Conservation (phyloP, 768 basidiomycete species). For the Tulasnella calospora region DNA sequence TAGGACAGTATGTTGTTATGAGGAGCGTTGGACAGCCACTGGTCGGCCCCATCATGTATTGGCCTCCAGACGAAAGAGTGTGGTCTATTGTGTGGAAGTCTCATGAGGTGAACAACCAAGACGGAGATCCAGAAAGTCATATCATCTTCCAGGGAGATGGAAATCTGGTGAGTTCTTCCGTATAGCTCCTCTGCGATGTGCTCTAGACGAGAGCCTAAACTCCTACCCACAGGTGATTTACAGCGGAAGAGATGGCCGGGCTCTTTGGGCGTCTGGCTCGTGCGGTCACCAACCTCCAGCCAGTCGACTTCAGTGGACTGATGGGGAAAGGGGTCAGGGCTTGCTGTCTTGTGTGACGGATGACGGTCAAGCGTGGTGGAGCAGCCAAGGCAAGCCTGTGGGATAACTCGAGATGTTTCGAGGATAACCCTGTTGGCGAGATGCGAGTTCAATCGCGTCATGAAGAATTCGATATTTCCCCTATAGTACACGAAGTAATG, state of each 20-base stretch:
- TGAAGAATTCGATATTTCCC: neutral
- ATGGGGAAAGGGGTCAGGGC: neutral
- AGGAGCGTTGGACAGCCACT: constrained; percentile 8
- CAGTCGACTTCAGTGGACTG: neutral
- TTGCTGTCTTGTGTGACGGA: constrained; percentile 14
- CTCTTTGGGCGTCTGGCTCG: constrained; percentile 9
- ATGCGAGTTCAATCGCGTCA: neutral
- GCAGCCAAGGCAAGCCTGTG: constrained; percentile 10
- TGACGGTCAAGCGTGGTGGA: constrained; percentile 3
- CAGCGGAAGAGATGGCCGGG: constrained; percentile 6
- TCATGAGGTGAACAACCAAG: constrained; percentile 20
- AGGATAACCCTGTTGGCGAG: no score
- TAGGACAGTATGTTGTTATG: constrained; percentile 30
- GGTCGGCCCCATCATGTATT: constrained; percentile 23
- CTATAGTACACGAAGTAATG: neutral
- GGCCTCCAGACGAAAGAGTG: constrained; percentile 24
- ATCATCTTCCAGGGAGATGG: constrained; percentile 32
- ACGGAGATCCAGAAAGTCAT: constrained; percentile 17
- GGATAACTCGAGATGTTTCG: neutral
- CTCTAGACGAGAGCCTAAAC: neutral
- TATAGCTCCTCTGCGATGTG: no score
- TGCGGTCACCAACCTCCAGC: constrained; percentile 11
- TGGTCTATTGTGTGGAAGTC: constrained; percentile 31
- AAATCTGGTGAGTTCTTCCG: constrained; percentile 28
- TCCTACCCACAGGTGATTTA: constrained; percentile 13